phyloP scores from a whole-genome alignment of 164 flowering plant genomes.

The Kalanchoe fedtschenkoi region DNA sequence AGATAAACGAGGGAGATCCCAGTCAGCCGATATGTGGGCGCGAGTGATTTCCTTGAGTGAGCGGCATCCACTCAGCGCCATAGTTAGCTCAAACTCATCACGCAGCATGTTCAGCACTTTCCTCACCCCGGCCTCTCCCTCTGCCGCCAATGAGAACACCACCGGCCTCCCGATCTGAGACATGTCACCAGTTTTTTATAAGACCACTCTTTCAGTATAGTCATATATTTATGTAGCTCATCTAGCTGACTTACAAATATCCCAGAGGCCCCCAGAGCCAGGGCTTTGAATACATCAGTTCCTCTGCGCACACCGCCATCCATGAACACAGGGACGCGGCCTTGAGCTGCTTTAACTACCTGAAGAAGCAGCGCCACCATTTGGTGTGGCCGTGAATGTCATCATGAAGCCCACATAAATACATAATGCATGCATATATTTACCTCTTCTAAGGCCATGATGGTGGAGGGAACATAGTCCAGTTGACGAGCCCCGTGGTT shows the following conservation, averaged over 20 bases:
- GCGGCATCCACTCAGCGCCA: conserved; percentile 68
- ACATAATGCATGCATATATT: not conserved
- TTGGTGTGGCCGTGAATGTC: not conserved
- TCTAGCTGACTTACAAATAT: conserved; percentile 78
- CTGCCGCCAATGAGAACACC: conserved; percentile 46
- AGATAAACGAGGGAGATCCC: conserved; percentile 27
- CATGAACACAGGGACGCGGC: conserved; percentile 35
- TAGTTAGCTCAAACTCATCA: conserved; percentile 69
- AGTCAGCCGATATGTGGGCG: conserved; percentile 34
- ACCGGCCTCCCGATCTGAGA: conserved; percentile 69
- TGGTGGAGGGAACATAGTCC: conserved; percentile 37
- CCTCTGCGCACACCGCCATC: conserved; percentile 85
- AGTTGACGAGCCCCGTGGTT: conserved; percentile 50
- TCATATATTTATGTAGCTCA: no score
- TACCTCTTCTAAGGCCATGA: conserved; percentile 43
- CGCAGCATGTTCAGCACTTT: conserved; percentile 63
- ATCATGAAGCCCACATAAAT: not conserved
- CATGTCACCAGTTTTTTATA: not conserved
- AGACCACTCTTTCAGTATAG: no score
- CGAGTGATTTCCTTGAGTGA: conserved; percentile 53
- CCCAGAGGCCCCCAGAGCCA: conserved; percentile 94
- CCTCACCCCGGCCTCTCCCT: conserved; percentile 63
- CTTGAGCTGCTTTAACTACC: conserved; percentile 43
- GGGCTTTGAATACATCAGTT: conserved; percentile 91
- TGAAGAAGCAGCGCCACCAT: conserved; percentile 5